A percentile compares a stretch with the other conserved stretches of the same genome.
phyloP scores from a whole-genome alignment of 208 protist species.

The Porcisia deanei region DNA sequence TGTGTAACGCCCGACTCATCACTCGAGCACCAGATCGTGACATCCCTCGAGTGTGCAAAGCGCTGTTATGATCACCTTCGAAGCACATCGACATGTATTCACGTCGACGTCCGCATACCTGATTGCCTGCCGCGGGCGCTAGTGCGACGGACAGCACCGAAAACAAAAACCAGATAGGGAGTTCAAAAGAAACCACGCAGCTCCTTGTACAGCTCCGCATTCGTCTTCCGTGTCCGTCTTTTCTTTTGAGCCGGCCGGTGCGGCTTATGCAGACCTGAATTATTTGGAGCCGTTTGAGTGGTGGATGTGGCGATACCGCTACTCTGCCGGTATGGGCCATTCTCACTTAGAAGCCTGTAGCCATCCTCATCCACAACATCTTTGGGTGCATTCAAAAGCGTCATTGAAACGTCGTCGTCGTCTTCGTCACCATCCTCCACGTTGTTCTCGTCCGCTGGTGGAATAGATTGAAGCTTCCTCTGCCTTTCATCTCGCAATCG shows the following conservation, averaged over 20 bases:
- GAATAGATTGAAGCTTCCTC: background rate
- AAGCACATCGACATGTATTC: background rate
- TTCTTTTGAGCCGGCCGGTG: background rate
- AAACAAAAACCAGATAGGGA: no score
- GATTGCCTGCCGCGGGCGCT: background rate
- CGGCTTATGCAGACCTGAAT: background rate
- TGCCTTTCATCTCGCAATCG: conserved; percentile 12
- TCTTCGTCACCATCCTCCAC: background rate
- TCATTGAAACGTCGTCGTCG: background rate
- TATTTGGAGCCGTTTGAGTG: background rate
- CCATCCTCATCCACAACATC: conserved; percentile 26
- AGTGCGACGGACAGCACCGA: no score
- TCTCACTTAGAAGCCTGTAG: conserved; percentile 9
- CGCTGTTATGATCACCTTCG: background rate
- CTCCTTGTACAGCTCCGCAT: conserved; percentile 35
- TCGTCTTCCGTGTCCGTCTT: conserved; percentile 9
- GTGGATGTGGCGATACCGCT: background rate
- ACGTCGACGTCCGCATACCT: background rate
- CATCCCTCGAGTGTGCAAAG: no score
- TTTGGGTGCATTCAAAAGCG: background rate
- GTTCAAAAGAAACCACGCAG: conserved; percentile 31
- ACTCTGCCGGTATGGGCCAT: background rate
- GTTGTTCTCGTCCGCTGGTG: background rate
- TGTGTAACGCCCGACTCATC: no score
- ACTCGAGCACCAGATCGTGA: no score